Base-by-base conservation (phyloP, 495 filamentous ascomycete species). In the Aspergillus egyptiacus region DNA sequence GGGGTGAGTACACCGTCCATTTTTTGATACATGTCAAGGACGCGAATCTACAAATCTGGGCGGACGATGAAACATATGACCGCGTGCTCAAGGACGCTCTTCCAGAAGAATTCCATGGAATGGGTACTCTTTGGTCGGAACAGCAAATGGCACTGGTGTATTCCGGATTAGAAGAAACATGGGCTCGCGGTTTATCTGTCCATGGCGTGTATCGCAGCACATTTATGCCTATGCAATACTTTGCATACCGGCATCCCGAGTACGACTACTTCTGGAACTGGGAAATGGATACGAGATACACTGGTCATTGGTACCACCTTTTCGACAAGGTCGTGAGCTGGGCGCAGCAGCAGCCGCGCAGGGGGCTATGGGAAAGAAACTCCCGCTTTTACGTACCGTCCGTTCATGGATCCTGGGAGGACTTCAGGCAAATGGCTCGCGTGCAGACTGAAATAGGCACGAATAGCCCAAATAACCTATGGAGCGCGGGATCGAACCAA, bases 241-340 rank as follows among this genome's bases (percentile, higher is more conserved):
- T 96, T 59, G 85, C 91, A 13, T 80, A 87, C 54, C 78, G 81
- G 32, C 93, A 98, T 63, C 86, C 87, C 0, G 91, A 96, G 60
- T 98, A 93, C 61, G 94, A 97, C 48, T 87, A 83, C 67, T 86
- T 91, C 67, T 98, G 93, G 93, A 90, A 98, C 59, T 96, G 91
- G 90, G 93, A 98, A 67, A 95, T 97, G 85, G 93, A 98, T 60
- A 82, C 89, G 28, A 84, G 93, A 3, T 95, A 96, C 64, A 95
- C 86, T 0, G 94, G 93, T n/a, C 91, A 98, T 65, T 95, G 85
- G 75, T 93, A 95, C 64, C 85, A 96, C 55, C 72, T 97, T 19
- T 86, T 97, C 60, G 76, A 83, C 56, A 82, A 83, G 58, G 68
- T 93, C 31, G 72, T 73, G 33, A 66, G 60, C 22, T 98, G 89